Evolutionary conservation across 495 filamentous ascomycete genomes (phyloP).

Genomic region (Hamigera avellanea): DNA sequence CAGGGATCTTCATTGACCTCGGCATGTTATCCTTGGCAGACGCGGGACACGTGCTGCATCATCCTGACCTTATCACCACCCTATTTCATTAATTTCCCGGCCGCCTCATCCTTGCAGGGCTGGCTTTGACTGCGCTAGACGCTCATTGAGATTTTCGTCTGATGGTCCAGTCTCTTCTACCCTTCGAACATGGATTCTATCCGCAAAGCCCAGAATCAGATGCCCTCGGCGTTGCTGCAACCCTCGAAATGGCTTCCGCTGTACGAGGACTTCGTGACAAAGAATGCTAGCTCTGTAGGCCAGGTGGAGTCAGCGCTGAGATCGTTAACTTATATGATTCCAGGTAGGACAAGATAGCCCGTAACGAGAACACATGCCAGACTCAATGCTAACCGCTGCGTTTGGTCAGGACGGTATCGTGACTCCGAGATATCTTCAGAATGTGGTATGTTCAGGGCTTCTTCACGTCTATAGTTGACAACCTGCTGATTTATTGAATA

Average conservation of each 20-base stretch:
- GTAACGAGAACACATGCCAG: not conserved
- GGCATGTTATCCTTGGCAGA: slow-evolving; percentile 12
- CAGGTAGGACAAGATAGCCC: slow-evolving; percentile 40
- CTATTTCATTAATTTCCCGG: not conserved
- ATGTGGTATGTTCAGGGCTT: slow-evolving; percentile 39
- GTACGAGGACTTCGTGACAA: slow-evolving; percentile 88
- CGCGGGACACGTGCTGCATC: slow-evolving; percentile 12
- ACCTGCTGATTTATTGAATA: slow-evolving; percentile 9
- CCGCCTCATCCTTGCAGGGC: not conserved
- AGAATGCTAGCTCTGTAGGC: slow-evolving; percentile 80
- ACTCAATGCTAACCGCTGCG: not conserved
- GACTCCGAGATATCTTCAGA: slow-evolving; percentile 93
- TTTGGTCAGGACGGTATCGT: slow-evolving; percentile 62
- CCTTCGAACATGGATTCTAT: slow-evolving; percentile 34
- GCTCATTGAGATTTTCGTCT: not conserved
- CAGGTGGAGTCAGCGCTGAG: slow-evolving; percentile 89
- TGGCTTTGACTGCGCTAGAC: too few relatives aligned
- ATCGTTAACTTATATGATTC: slow-evolving; percentile 89
- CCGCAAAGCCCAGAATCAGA: slow-evolving; percentile 15
- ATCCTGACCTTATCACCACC: too few relatives aligned
- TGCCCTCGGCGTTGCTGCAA: slow-evolving; percentile 30
- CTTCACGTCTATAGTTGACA: slow-evolving; percentile 1
- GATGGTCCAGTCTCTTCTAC: not conserved
- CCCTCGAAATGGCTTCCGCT: slow-evolving; percentile 66
- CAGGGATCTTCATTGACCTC: slow-evolving; percentile 1